These are phyloP conservation scores for Strobilomyces dryophilus DNA, from an alignment of 768 basidiomycete genomes.

Conservation along the genomic window DNA sequence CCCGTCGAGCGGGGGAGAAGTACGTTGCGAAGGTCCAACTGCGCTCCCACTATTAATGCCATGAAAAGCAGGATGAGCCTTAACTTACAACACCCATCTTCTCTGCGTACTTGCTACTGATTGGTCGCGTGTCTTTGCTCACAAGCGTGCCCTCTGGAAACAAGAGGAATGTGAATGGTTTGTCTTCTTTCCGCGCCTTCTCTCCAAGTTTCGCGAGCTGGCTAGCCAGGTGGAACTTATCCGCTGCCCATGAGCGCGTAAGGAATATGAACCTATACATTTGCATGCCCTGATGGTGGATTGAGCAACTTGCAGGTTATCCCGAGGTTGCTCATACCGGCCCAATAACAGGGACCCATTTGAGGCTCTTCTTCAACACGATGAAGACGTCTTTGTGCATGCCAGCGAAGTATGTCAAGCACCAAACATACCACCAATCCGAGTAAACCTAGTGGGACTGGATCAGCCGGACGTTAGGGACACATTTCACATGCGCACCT, in stretches of 20 bases:
- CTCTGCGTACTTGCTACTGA: constrained; percentile 84
- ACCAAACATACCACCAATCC: constrained; percentile 91
- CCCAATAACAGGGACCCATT: constrained; percentile 81
- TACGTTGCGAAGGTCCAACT: constrained; percentile 79
- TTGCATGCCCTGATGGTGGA: constrained; percentile 71
- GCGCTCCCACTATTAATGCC: constrained; percentile 6
- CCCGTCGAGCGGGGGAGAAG: constrained; percentile 93
- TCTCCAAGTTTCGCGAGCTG: constrained; percentile 67
- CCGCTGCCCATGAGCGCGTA: constrained; percentile 86
- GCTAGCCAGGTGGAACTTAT: constrained; percentile 60
- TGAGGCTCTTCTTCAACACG: constrained; percentile 87
- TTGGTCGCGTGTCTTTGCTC: constrained; percentile 78
- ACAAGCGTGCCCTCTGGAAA: constrained; percentile 98
- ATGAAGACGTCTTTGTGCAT: constrained; percentile 79
- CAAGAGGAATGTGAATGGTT: constrained; percentile 76
- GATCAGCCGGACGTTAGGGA: constrained; percentile 6
- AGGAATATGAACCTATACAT: constrained; percentile 94
- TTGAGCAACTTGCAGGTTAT: constrained; percentile 6
- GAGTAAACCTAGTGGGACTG: constrained; percentile 52
- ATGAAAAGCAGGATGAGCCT: constrained; percentile 2
- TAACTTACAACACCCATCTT: constrained; percentile 80
- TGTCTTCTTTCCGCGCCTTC: constrained; percentile 61
- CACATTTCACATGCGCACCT: constrained; percentile 43
- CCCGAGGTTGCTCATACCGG: constrained; percentile 54
- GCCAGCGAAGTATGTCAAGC: constrained; percentile 66